Percentiles rank a stretch among this genome's conserved stretches.
These are phyloP conservation scores for Kazachstania kunashirensis DNA, from an alignment of 805 yeast species.

Conservation along the genomic window DNA sequence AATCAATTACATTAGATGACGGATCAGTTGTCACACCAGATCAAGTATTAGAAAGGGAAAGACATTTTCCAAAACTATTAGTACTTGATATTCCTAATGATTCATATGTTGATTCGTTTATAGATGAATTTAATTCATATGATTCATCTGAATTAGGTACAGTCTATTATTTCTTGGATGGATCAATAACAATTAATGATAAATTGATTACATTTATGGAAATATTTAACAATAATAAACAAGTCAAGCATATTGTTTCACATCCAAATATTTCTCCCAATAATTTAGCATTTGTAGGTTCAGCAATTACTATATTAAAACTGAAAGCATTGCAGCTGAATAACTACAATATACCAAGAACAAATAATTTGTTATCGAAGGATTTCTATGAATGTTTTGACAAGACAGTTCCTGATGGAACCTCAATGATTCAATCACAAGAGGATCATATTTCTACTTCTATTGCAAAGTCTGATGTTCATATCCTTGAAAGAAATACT, in stretches of 20 bases:
- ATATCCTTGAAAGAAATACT: constrained; percentile 15
- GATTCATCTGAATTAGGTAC: constrained; percentile 32
- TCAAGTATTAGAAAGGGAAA: constrained; percentile 61
- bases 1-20: constrained; percentile 43
- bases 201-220: constrained; percentile 43
- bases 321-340: constrained; percentile 43
- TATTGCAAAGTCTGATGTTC: constrained; percentile 16
- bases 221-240: constrained; percentile 34
- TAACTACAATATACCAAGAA: constrained; percentile 33
- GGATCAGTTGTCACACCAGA: constrained; percentile 55
- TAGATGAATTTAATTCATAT: constrained; percentile 22
- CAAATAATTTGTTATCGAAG: constrained; percentile 21
- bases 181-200: constrained; percentile 37
- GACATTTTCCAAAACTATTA: constrained; percentile 48
- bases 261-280: constrained; percentile 60
- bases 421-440: constrained; percentile 18
- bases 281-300: constrained; percentile 45
- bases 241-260: constrained; percentile 56
- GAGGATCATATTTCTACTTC: constrained; percentile 11
- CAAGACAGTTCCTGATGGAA: constrained; percentile 21
- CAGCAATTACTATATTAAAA: constrained; percentile 45
- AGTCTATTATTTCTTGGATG: constrained; percentile 74
- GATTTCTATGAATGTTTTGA: constrained; percentile 28
- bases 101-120: constrained; percentile 34
- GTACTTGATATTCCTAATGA: constrained; percentile 64